Evolutionary conservation across 805 yeast genomes (phyloP).

Genomic region (Lipomyces yamanashiensis): DNA sequence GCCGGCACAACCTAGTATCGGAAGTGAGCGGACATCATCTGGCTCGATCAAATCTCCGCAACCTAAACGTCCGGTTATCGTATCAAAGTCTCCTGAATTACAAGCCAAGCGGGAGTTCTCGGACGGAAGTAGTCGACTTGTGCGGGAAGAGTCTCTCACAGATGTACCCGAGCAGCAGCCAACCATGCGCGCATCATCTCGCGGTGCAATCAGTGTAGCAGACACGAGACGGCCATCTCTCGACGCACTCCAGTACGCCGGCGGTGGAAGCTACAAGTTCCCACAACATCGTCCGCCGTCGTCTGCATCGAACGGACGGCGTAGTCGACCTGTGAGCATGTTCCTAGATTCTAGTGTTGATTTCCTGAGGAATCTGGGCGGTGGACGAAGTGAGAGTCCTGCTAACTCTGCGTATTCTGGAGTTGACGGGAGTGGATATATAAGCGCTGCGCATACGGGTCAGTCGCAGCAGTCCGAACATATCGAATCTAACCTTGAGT

Average conservation of each 20-base stretch:
- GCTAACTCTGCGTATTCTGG: constrained; percentile 22
- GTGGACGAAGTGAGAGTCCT: constrained; percentile 23
- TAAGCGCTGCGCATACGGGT: constrained; percentile 25
- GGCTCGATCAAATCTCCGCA: constrained; percentile 21
- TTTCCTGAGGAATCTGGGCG: constrained; percentile 29
- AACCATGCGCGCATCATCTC: constrained; percentile 23
- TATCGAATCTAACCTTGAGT: constrained; percentile 33
- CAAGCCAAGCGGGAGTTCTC: constrained; percentile 15
- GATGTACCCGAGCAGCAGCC: background rate
- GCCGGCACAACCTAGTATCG: constrained; percentile 14
- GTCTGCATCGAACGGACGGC: constrained; percentile 13
- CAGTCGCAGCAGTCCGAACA: constrained; percentile 33
- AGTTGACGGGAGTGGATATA: constrained; percentile 7
- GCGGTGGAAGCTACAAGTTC: constrained; percentile 2
- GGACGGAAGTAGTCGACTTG: constrained; percentile 9
- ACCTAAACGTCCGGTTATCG: constrained; percentile 18
- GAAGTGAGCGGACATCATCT: constrained; percentile 10
- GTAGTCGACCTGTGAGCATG: constrained; percentile 33
- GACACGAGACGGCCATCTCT: constrained; percentile 28
- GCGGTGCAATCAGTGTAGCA: constrained; percentile 28
- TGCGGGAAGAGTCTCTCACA: background rate
- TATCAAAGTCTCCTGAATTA: constrained; percentile 3
- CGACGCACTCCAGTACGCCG: constrained; percentile 6
- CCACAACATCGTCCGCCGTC: constrained; percentile 10
- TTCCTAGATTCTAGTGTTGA: constrained; percentile 35